Percentiles rank a stretch among this genome's conserved stretches.
These are phyloP conservation scores for Fusarium multiceps DNA, from an alignment of 2,329 filamentous ascomycete genomes.

Conservation along the genomic window DNA sequence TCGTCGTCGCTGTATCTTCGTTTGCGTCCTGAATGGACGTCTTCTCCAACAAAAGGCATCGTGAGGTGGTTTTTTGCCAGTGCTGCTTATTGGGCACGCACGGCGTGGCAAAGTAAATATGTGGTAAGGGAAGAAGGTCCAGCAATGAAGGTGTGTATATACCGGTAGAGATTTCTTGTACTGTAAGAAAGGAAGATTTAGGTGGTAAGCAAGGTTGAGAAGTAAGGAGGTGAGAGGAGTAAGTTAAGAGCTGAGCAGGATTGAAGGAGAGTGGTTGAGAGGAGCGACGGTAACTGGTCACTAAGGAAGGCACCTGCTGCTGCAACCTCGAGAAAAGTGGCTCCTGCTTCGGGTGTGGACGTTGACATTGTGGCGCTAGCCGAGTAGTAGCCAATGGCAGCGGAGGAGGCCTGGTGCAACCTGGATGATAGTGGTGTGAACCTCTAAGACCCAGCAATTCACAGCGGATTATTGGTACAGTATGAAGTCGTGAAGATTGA, in stretches of 20 bases:
- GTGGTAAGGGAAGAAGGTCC: background rate
- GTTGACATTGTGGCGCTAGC: constrained; percentile 18
- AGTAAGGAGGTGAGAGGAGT: constrained; percentile 17
- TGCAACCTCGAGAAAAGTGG: constrained; percentile 30
- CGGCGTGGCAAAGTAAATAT: constrained; percentile 9
- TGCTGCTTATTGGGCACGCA: constrained; percentile 27
- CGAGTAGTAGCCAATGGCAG: constrained; percentile 6
- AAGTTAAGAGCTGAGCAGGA: constrained; percentile 7
- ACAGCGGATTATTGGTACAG: background rate
- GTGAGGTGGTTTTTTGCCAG: constrained; percentile 34
- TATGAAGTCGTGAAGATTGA: background rate
- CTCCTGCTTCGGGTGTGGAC: constrained; percentile 19
- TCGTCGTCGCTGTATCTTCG: constrained; percentile 50
- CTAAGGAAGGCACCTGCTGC: constrained; percentile 28
- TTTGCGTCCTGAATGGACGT: constrained; percentile 50
- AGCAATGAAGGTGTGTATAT: background rate
- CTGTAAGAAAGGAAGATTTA: background rate
- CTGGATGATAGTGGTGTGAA: background rate
- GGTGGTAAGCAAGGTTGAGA: background rate
- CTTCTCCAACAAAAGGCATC: constrained; percentile 53
- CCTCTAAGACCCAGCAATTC: background rate
- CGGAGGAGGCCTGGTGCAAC: background rate
- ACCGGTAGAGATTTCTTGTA: too few relatives aligned
- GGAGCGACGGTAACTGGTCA: constrained; percentile 25
- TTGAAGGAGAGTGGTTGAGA: constrained; percentile 24